Percentiles rank a stretch among this genome's conserved stretches.
phyloP scores from a whole-genome alignment of 1,284 basidiomycete genomes.

The Taiwanofungus camphoratus region DNA sequence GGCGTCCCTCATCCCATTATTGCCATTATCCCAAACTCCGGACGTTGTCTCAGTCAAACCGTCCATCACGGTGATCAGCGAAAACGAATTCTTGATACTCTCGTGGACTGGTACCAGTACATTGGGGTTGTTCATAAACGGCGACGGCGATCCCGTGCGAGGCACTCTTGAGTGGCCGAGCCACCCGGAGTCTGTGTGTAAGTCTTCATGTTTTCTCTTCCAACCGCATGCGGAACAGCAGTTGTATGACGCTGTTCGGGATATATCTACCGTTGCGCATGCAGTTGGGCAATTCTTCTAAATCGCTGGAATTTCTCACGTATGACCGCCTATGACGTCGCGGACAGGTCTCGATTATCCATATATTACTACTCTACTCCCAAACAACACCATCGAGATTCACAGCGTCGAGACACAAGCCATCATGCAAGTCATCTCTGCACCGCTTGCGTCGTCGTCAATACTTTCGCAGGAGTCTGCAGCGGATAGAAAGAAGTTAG shows the following conservation, averaged over 20 bases:
- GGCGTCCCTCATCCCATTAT: conserved; percentile 60
- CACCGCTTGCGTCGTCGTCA: conserved; percentile 37
- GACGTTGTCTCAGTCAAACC: conserved; percentile 52
- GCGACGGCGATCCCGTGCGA: conserved; percentile 80
- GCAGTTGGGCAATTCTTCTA: too few relatives aligned
- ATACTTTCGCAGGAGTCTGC: conserved; percentile 14
- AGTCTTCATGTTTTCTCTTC: conserved; percentile 27
- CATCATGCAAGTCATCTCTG: conserved; percentile 65
- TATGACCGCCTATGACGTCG: conserved; percentile 1
- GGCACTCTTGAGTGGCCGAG: conserved; percentile 83
- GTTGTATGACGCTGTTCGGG: too few relatives aligned
- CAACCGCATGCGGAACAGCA: too few relatives aligned
- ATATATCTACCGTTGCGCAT: too few relatives aligned
- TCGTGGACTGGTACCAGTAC: conserved; percentile 73
- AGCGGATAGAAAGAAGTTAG: conserved; percentile 29
- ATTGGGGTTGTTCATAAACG: conserved; percentile 80
- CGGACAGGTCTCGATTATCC: conserved; percentile 73
- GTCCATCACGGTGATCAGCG: conserved; percentile 67
- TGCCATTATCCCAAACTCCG: conserved; percentile 70
- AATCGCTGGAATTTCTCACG: conserved; percentile 4
- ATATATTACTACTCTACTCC: conserved; percentile 71
- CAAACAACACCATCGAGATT: conserved; percentile 74
- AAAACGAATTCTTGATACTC: conserved; percentile 75
- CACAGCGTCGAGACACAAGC: conserved; percentile 75
- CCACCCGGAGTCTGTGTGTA: conserved; percentile 75